These are phyloP conservation scores for Scutellaria baicalensis DNA, from an alignment of 257 asterid genomes.

Conservation along the genomic window DNA sequence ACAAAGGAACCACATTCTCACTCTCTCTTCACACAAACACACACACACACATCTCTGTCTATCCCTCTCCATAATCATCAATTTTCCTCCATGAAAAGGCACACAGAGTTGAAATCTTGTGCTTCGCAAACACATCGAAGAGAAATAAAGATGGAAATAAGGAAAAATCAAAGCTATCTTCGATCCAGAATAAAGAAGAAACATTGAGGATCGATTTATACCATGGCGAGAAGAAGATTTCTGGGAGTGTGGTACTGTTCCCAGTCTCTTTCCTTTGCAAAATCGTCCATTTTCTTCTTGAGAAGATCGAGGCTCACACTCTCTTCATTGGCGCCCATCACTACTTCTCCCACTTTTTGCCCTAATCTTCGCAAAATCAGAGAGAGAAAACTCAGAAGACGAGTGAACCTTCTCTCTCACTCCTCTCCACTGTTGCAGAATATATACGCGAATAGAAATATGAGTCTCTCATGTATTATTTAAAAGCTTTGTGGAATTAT, in stretches of 20 bases:
- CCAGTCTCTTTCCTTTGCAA: constrained; percentile 27
- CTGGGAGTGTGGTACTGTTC: constrained; percentile 23
- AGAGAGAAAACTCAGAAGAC: no score
- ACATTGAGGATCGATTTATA: not conserved
- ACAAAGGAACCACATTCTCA: no score
- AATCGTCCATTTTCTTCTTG: constrained; percentile 22
- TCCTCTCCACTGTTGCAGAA: not conserved
- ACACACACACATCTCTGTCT: no score
- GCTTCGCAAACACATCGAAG: no score
- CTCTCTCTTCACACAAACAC: no score
- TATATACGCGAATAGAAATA: no score
- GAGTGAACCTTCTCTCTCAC: not conserved
- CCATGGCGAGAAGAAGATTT: constrained; percentile 28
- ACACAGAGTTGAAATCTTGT: no score
- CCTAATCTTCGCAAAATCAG: not conserved
- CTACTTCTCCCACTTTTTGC: not conserved
- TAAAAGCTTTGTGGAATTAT: no score
- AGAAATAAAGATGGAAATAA: no score
- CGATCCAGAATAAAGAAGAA: not conserved
- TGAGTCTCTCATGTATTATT: no score
- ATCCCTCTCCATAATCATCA: no score
- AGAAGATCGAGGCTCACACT: constrained; percentile 20
- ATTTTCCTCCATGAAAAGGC: no score
- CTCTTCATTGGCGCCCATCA: not conserved
- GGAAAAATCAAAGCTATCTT: not conserved